Evolutionary conservation across 2,329 filamentous ascomycete species (phyloP).

Genomic region (Hypoxylon sp.): DNA sequence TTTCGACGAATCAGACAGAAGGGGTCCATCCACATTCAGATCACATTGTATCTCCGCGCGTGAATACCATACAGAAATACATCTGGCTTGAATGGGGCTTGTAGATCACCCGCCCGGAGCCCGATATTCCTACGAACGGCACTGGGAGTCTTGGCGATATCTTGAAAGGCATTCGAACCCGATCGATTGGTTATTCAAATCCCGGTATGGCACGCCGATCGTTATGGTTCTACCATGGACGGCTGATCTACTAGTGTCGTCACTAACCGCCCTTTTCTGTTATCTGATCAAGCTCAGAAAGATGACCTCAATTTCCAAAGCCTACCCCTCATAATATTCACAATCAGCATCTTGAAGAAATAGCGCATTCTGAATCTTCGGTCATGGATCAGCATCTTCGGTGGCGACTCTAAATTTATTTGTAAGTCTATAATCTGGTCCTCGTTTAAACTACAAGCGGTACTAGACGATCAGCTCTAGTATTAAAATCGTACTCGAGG

Average conservation of each 20-base stretch:
- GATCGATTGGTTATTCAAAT: slow-evolving; percentile 3
- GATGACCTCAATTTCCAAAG: background rate
- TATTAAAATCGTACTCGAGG: background rate
- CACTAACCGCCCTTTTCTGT: background rate
- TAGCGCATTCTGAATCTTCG: background rate
- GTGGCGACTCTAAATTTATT: background rate
- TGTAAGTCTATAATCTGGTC: background rate
- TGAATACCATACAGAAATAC: too few species aligned
- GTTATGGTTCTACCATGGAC: background rate
- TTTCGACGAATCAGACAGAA: background rate
- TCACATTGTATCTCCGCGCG: background rate
- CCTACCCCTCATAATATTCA: background rate
- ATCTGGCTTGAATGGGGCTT: background rate
- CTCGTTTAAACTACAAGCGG: background rate
- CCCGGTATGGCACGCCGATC: background rate
- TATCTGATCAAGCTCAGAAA: background rate
- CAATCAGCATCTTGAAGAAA: background rate
- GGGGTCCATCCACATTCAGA: background rate
- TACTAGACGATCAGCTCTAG: background rate
- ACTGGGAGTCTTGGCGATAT: slow-evolving; percentile 3
- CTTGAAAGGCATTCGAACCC: background rate
- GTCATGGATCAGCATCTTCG: background rate
- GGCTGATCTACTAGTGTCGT: background rate
- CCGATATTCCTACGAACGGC: background rate
- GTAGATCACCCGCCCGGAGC: slow-evolving; percentile 2